Base-by-base conservation (phyloP, 768 basidiomycete genomes). In the Hypholoma fasciculare region DNA sequence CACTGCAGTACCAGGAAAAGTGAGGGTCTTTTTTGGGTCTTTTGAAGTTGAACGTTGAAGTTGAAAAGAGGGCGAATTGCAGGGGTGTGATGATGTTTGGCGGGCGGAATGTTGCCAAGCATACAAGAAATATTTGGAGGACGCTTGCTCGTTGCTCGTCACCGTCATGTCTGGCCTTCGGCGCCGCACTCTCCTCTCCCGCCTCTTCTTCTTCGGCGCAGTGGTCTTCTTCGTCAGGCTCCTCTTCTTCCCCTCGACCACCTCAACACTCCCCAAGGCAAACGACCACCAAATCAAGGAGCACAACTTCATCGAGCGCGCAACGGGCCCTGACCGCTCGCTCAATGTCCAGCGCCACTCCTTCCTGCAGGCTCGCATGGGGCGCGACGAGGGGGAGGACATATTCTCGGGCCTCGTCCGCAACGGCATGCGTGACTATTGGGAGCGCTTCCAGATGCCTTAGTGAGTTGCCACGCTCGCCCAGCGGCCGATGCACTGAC, bases 401-500 rank as follows among this genome's bases (percentile, higher is more conserved):
- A 78, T 98, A 52, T 85, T 98, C 63, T 82, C 85, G 49, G 80
- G 83, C 58, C 76, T 92, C 30, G 84, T 98, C 58, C 73, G 79
- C 50, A 85, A 91, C 66, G 96, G 96, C 14, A 82, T 88, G 42
- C 67, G 78, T 48, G 92, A 98, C 72, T 98, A 90, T 68, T 99
- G 96, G 97, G 85, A 88, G 13, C 80, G 93, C 27, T 97, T 92
- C 71, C 94, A 97, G 68, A 79, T 88, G 63, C 96, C 96, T 13
- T 96, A 93, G 92, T 93, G 66, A 70, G 90, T 81, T 16, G 27
- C 23, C 39, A 36, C 16, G n/a, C 20, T 43, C 17, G 48, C 16
- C 19, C 27, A n/a, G 16, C 49, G 39, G 1, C 4, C 34, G 48
- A 27, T 48, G 12, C 14, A 11, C 36, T 43, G 27, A 26, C 39